These are phyloP conservation scores for Cornus kousa DNA, from an alignment of 148 eudicot species.

Conservation along the genomic window DNA sequence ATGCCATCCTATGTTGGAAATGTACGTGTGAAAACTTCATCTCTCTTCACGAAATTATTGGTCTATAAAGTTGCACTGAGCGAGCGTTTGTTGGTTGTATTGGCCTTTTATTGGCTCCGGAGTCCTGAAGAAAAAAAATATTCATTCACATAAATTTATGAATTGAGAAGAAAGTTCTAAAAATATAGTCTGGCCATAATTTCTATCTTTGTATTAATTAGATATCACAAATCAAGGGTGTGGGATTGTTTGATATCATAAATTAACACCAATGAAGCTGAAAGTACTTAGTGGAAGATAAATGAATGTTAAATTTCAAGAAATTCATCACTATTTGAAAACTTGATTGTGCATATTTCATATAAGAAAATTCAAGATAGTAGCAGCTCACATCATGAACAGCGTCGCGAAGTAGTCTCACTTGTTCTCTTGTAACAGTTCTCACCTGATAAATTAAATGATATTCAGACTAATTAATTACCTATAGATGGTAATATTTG, in stretches of 20 bases:
- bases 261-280: not conserved
- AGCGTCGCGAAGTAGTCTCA: constrained; percentile 28
- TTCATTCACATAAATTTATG: not conserved
- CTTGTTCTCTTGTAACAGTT: constrained; percentile 35
- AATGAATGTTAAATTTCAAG: not conserved
- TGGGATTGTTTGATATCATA: too few species aligned
- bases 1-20: not conserved
- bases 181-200: too few species aligned
- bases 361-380: not conserved
- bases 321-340: not conserved
- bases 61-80: constrained; percentile 12
- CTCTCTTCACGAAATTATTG: not conserved
- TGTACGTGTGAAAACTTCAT: not conserved
- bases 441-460: constrained; percentile 25
- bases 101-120: constrained; percentile 33
- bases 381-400: constrained; percentile 15
- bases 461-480: not conserved
- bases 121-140: constrained; percentile 14
- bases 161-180: too few species aligned
- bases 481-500: not conserved
- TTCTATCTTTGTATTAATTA: too few species aligned
- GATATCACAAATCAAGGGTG: too few species aligned
- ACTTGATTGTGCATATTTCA: not conserved
- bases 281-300: not conserved
- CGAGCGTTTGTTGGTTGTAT: constrained; percentile 30